Evolutionary conservation across 495 filamentous ascomycete genomes (phyloP), one percentile per base, ranked within the genome.

Genomic region (Aspergillus panamensis): DNA sequence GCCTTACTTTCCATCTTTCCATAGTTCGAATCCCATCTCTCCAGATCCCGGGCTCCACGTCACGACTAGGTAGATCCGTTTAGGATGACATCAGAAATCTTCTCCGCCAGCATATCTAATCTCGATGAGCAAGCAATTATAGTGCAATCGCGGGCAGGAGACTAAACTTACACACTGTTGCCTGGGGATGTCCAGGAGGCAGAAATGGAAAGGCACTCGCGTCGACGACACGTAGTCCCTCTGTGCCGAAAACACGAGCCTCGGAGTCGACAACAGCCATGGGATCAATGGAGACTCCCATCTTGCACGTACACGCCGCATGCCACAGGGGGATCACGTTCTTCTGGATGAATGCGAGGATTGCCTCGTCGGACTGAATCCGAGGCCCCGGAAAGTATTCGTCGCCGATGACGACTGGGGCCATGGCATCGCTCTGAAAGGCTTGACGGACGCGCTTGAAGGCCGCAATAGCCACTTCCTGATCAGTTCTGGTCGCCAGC

Each of bases 261-360:
- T 73, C 63, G 0, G 66, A 58, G 59, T 87, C 85, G 8, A 87
- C 73, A 8, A 88, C 85, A 0, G 84, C 82, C 64, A 72, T 78
- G 0, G 61, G 14, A 61, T 87, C 84, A 20, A 57, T 59, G 0
- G 25, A 17, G 9, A 49, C 66, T 0, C 84, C 84, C 82, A 87
- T 86, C 55, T 71, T 73, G 68, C 79, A 81, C 6, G 81, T 85
- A 20, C 67, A 75, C 17, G 67, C 57, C 3, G 77, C 79, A 68
- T 87, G 85, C 61, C 62, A 83, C 14, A 84, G 58, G 0, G 80
- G 71, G 29, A 66, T 70, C 10, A 76, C 30, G 39, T 59, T 74
- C 6, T 73, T 32, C 42, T 65, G 61, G 53, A 86, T 73, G 12
- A 53, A 68, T 1, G 67, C 62, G 9, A 80, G 57, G 37, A 88